Conservation (phyloP, 2,329 filamentous ascomycete species). For the Colletotrichum orbiculare region DNA sequence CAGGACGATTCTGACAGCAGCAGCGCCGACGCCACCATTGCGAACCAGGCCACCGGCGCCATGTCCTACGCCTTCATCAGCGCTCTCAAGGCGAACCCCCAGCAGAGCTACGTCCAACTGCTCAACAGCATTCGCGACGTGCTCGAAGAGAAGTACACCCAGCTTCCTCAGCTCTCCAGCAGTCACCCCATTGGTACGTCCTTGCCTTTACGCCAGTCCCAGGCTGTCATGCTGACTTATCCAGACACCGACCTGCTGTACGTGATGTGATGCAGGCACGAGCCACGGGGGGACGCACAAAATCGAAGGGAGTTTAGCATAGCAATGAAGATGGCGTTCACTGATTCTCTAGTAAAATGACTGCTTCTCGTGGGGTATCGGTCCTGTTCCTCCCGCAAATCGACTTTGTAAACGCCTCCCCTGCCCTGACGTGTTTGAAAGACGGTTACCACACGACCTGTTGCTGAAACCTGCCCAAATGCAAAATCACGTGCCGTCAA, state of each 20-base stretch:
- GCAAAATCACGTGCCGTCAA: neutral
- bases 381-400: neutral
- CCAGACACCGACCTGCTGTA: conserved; percentile 33
- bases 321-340: conserved; percentile 11
- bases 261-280: conserved; percentile 21
- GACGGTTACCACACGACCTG: no score
- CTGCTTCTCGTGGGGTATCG: conserved; percentile 10
- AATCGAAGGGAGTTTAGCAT: conserved; percentile 8
- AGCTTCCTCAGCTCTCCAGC: conserved; percentile 96
- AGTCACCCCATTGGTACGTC: conserved; percentile 91
- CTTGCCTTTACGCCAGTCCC: neutral
- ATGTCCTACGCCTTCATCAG: conserved; percentile 99
- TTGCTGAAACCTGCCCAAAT: neutral
- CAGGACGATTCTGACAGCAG: conserved; percentile 79
- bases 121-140: conserved; percentile 96
- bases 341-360: conserved; percentile 1
- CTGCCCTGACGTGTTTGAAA: no score
- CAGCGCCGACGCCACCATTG: conserved; percentile 91
- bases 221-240: neutral
- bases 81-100: conserved; percentile 89
- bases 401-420: no score
- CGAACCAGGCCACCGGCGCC: conserved; percentile 89
- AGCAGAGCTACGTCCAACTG: conserved; percentile 95
- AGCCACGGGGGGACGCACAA: neutral
- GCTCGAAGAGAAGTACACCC: conserved; percentile 84